Conservation (phyloP, 495 filamentous ascomycete species). For the Apiosordaria backusii region DNA sequence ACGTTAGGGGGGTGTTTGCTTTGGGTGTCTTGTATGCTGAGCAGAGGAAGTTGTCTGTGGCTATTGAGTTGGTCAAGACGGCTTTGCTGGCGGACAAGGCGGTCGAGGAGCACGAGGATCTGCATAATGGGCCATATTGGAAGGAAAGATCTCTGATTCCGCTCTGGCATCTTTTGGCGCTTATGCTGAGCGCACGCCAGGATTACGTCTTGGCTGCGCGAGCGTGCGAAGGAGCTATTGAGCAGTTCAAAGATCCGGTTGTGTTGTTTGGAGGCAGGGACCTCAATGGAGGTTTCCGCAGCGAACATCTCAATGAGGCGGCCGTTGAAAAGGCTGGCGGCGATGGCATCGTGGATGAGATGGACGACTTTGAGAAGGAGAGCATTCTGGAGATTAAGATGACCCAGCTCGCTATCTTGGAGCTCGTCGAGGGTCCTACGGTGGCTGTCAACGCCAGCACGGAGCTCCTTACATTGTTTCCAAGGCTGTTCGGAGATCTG, state of each 20-base stretch:
- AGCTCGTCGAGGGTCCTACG: constrained; percentile 75
- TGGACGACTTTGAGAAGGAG: constrained; percentile 75
- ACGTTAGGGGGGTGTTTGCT: constrained; percentile 71
- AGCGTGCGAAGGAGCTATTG: constrained; percentile 84
- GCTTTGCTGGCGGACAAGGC: constrained; percentile 45
- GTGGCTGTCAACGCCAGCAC: constrained; percentile 79
- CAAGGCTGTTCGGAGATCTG: constrained; percentile 65
- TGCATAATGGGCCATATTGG: constrained; percentile 41
- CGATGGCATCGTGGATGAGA: constrained; percentile 61
- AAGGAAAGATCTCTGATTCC: constrained; percentile 59
- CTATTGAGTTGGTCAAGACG: constrained; percentile 71
- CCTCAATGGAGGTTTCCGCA: constrained; percentile 45
- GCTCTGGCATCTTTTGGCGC: constrained; percentile 80
- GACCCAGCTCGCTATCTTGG: constrained; percentile 82
- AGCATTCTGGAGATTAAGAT: constrained; percentile 86
- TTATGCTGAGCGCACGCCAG: constrained; percentile 80
- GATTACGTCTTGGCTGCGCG: constrained; percentile 76
- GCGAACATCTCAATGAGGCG: constrained; percentile 53
- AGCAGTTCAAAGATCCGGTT: constrained; percentile 67
- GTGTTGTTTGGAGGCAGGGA: constrained; percentile 52
- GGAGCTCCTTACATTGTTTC: constrained; percentile 78
- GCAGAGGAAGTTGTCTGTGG: constrained; percentile 68
- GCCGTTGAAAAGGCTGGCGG: constrained; percentile 34
- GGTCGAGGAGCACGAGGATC: constrained; percentile 30
- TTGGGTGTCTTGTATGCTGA: constrained; percentile 78